Conservation (phyloP, 2,329 filamentous ascomycete species). For the Balansia obtecta region DNA sequence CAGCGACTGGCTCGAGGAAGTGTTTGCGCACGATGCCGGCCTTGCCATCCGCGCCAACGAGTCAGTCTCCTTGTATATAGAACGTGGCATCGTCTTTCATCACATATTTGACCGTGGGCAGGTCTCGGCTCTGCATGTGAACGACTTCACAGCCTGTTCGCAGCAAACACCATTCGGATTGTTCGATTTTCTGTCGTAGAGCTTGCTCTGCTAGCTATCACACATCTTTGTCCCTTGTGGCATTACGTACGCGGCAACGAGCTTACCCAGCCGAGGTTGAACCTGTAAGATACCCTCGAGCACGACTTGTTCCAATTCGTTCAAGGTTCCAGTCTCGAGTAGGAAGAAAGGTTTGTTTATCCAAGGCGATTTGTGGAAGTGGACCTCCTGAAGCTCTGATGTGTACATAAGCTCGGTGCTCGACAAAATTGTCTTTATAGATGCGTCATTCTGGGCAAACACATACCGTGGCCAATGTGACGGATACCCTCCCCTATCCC, state of each 20-base stretch:
- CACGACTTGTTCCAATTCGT: conserved; percentile 2
- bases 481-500: conserved; percentile 1
- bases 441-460: neutral
- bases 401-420: neutral
- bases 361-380: neutral
- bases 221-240: neutral
- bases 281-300: conserved; percentile 4
- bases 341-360: conserved; percentile 4
- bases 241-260: neutral
- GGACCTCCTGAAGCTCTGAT: neutral
- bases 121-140: neutral
- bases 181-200: conserved; percentile 1
- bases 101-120: conserved; percentile 2
- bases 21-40: conserved; percentile 29
- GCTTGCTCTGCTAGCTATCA: neutral
- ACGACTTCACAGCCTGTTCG: conserved; percentile 3
- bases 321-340: conserved; percentile 1
- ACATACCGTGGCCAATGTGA: neutral
- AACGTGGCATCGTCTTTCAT: neutral
- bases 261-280: conserved; percentile 4
- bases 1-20: conserved; percentile 27
- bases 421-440: too few species aligned
- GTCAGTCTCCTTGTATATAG: conserved; percentile 3
- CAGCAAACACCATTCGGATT: conserved; percentile 4
- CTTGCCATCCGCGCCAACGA: conserved; percentile 34